Evolutionary conservation across 1,284 basidiomycete genomes (phyloP), one percentile per base, ranked within the genome.

Genomic region (Peniophora sp.): DNA sequence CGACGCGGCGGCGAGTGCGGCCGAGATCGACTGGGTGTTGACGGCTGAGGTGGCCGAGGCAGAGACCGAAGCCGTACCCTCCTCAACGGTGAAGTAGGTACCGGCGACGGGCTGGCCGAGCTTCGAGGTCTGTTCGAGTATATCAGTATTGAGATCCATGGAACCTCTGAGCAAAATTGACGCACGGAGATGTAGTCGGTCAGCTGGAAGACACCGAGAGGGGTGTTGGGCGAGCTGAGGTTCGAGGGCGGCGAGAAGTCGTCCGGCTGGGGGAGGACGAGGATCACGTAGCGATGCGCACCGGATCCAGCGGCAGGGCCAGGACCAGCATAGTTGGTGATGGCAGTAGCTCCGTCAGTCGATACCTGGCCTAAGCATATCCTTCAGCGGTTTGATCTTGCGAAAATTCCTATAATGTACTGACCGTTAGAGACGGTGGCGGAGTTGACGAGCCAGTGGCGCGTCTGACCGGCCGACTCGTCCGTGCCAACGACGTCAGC

Each of bases 391-490:
- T n/a, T n/a, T n/a, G n/a, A n/a, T n/a, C n/a, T n/a, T n/a, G n/a
- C n/a, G 6, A 32, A 32, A 32, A 32, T 32, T 6, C 27, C 27
- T 12, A 32, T 32, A 32, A 32, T 32, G 27, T 32, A 12, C 27
- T 32, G 5, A 41, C 37, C 37, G 18, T 41, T 41, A n/a, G 64
- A 61, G 48, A 88, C 58, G 11, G 71, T 74, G 20, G 78, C 83
- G 39, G 75, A 70, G 64, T 91, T 91, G 55, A 83, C 78, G 47
- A 92, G 79, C 88, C 88, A 92, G 70, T 92, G 90, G 54, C 87
- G 78, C 51, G 79, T 87, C 55, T 79, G 77, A 18, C 76, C 78
- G 10, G 66, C 62, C 41, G 69, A 63, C 52, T 78, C 68, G 56
- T 83, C 72, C 35, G 71, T 63, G 41, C 83, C 84, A 41, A 82